Base-by-base conservation (phyloP, 768 basidiomycete species). In the Leucocoprinus birnbaumii region DNA sequence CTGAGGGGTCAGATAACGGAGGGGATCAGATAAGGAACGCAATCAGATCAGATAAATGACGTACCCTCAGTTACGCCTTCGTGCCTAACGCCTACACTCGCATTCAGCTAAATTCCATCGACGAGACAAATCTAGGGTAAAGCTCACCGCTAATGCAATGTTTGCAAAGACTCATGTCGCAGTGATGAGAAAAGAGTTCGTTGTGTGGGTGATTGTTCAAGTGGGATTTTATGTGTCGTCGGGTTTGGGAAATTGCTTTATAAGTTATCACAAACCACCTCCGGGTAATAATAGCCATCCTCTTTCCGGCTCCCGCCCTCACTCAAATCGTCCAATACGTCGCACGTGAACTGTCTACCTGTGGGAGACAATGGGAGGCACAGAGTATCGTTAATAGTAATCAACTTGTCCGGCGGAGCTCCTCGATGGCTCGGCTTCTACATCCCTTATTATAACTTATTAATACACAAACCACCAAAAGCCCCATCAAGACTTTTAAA, bases 131-230 rank as follows among this genome's bases (percentile, higher is more conserved):
- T 31, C 31, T 31, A 31, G 5, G 31, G 11, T 5, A 5, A n/a
- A 38, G 9, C 38, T 38, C 51, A 81, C 85, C 83, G 65, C 72
- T 72, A 53, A 84, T 56, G 54, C 85, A 87, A 60, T 86, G 65
- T 54, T 74, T 69, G 68, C 83, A 73, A 37, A 71, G 54, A 56
- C 70, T 72, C 71, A 72, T 73, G 8, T 38, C 11, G n/a, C n/a
- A n/a, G 16, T 38, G 38, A 14, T 38, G 38, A n/a, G 16, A n/a
- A 38, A 18, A 55, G 43, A n/a, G 46, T n/a, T n/a, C n/a, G n/a
- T n/a, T n/a, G n/a, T n/a, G n/a, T n/a, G n/a, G n/a, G n/a, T n/a
- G n/a, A n/a, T n/a, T n/a, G 31, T 31, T 5, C 31, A 31, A 31
- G 31, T 31, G 31, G 31, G 31, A 31, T 5, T 31, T 5, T 31